Percentiles rank a stretch among this genome's conserved stretches.
Conservation (phyloP, 2,329 filamentous ascomycete species). For the Catunica adiposa region DNA sequence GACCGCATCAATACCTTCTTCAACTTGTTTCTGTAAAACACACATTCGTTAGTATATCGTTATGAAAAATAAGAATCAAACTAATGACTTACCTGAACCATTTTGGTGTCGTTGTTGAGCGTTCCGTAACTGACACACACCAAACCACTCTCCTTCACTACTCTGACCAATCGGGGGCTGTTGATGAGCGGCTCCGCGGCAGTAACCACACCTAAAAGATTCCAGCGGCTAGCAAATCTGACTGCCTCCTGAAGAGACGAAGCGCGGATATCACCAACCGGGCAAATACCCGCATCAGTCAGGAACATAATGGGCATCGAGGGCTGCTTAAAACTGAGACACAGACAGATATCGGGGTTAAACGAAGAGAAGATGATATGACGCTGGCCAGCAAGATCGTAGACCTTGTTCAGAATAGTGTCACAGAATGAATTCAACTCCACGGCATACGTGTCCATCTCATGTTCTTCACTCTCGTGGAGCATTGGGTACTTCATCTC, state of each 20-base stretch:
- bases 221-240: constrained; percentile 88
- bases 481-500: constrained; percentile 99
- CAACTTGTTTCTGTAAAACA: constrained; percentile 58
- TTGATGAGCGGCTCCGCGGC: constrained; percentile 78
- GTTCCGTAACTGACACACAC: constrained; percentile 92
- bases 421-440: constrained; percentile 96
- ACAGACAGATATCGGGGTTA: constrained; percentile 89
- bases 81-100: constrained; percentile 60
- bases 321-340: constrained; percentile 91
- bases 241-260: constrained; percentile 90
- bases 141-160: constrained; percentile 85
- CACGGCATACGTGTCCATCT: constrained; percentile 92
- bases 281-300: constrained; percentile 67
- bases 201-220: constrained; percentile 77
- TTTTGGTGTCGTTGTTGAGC: constrained; percentile 70
- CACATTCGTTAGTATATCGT: constrained; percentile 11
- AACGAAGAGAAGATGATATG: constrained; percentile 96
- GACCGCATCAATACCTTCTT: constrained; percentile 90
- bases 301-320: constrained; percentile 92
- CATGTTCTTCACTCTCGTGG: constrained; percentile 82
- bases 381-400: constrained; percentile 64
- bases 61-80: neutral
- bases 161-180: constrained; percentile 72
- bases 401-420: constrained; percentile 77
- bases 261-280: constrained; percentile 76